Percentiles rank a stretch among this genome's conserved stretches.
Evolutionary conservation across 768 basidiomycete species (phyloP).

Genomic region (Russula brevipes): DNA sequence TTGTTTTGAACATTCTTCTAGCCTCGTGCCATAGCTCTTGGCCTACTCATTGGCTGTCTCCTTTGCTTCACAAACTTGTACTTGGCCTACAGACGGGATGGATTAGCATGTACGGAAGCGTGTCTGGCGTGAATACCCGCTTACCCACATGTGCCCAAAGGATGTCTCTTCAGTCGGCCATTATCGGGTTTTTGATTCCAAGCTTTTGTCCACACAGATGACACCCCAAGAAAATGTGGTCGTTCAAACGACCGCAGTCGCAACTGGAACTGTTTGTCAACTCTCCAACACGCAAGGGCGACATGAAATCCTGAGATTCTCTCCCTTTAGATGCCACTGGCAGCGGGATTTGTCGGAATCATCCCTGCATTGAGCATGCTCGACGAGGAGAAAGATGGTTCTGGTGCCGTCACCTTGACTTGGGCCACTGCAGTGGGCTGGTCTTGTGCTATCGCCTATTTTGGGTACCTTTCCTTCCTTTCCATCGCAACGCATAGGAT

Average conservation of each 20-base stretch:
- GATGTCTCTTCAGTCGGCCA: constrained; percentile 94
- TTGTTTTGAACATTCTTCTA: constrained; percentile 5
- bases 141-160: constrained; percentile 34
- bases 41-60: constrained; percentile 78
- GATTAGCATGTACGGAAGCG: constrained; percentile 69
- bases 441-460: constrained; percentile 91
- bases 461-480: constrained; percentile 50
- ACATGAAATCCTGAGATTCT: background rate
- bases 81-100: constrained; percentile 86
- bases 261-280: constrained; percentile 62
- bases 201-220: constrained; percentile 63
- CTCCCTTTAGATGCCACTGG: constrained; percentile 63
- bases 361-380: constrained; percentile 83
- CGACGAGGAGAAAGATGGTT: constrained; percentile 68
- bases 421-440: constrained; percentile 74
- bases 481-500: background rate
- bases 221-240: constrained; percentile 93
- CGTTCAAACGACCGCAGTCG: constrained; percentile 91
- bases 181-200: constrained; percentile 88
- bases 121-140: constrained; percentile 10
- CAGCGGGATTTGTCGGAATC: constrained; percentile 88
- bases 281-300: background rate
- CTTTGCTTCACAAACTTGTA: constrained; percentile 92
- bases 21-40: constrained; percentile 59
- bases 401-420: constrained; percentile 65